These are phyloP conservation scores for Globisporangium takayamanum DNA, from an alignment of 352 stramenopile species.

Conservation along the genomic window DNA sequence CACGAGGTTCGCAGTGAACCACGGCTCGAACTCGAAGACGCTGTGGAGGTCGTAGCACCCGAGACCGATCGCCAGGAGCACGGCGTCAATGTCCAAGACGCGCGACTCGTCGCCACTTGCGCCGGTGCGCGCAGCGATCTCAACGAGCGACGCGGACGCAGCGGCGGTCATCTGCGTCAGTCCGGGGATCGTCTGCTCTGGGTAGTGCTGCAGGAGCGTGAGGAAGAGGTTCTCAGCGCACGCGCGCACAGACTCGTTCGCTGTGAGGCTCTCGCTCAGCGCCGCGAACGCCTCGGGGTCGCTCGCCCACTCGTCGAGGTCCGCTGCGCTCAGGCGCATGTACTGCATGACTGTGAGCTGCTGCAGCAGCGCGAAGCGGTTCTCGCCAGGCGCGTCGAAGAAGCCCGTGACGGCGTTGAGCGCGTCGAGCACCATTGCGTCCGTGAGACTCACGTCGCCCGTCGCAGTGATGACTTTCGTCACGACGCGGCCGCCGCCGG, in stretches of 20 bases:
- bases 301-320: constrained; percentile 65
- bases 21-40: constrained; percentile 84
- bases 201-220: constrained; percentile 72
- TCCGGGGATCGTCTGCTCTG: constrained; percentile 54
- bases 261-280: constrained; percentile 69
- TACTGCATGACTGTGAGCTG: constrained; percentile 73
- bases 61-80: constrained; percentile 75
- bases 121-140: constrained; percentile 19
- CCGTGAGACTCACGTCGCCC: constrained; percentile 64
- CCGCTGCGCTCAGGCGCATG: constrained; percentile 47
- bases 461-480: constrained; percentile 79
- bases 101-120: constrained; percentile 18
- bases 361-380: constrained; percentile 47
- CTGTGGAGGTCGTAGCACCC: constrained; percentile 85
- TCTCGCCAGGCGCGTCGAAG: constrained; percentile 26
- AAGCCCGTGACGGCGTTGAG: constrained; percentile 49
- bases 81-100: constrained; percentile 63
- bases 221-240: constrained; percentile 82
- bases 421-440: constrained; percentile 74
- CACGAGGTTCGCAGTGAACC: constrained; percentile 71
- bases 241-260: constrained; percentile 69
- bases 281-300: constrained; percentile 64
- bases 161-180: constrained; percentile 60
- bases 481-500: constrained; percentile 34
- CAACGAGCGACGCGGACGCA: constrained; percentile 41